Base-by-base conservation (phyloP, 2,329 filamentous ascomycete species). In the Alternaria ethzedia region DNA sequence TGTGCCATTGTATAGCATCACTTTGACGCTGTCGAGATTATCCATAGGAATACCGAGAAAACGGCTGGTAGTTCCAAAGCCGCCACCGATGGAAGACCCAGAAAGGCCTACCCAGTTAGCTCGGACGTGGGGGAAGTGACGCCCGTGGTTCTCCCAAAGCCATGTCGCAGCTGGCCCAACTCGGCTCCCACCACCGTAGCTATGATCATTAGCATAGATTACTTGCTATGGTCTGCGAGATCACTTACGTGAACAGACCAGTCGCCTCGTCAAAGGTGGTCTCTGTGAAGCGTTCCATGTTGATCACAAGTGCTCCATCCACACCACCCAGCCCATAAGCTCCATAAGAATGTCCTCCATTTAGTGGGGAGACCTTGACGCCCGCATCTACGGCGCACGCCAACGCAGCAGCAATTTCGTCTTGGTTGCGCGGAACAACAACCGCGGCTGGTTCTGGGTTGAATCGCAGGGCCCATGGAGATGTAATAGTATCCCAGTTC, bases 41-140 rank as follows among this genome's bases (percentile, higher is more conserved):
- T 70, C 68, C 58, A 68, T 63, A 0, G 68, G 65, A 0, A 57
- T 68, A 1, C 68, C 68, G 9, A 70, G 63, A 20, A 69, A 65
- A 2, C 68, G 58, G n/a, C 65, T 66, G 0, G 67, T 70, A 1
- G 67, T 63, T 3, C 68, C 68, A 41, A 70, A 70, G 11, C 63
- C 68, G 11, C 59, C 65, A 3, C 67, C 68, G 13, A 68, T 68
- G 1, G 65, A 64, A 6, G 65, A 68, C 0, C 68, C 67, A 5
- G 65, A 55, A 4, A 70, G 60, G 17, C 68, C 68, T 2, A 70
- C 64, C 47, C 65, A 63, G 7, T 64, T 63, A 1, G 64, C 65
- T 30, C 68, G 56, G 6, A 69, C 68, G 23, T 70, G 68, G 15
- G 68, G 68, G 20, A 70, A 70, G 28, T 70, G 68, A 11, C 64